phyloP scores from a whole-genome alignment of 2,329 filamentous ascomycete genomes.

The Stemphylium lycopersici region DNA sequence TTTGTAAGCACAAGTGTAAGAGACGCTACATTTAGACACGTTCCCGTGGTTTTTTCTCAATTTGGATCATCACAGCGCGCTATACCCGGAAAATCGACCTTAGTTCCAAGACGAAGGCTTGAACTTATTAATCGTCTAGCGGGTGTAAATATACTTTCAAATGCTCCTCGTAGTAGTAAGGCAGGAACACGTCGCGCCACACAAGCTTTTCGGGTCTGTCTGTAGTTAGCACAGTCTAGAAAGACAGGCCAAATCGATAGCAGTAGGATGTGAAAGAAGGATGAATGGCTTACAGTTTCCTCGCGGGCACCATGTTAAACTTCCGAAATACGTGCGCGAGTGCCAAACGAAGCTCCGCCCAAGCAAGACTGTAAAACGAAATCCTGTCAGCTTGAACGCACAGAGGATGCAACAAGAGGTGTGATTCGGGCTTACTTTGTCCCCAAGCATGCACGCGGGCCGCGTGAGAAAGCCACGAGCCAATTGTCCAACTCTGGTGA shows the following conservation, averaged over 20 bases:
- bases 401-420: background rate
- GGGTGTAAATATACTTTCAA: constrained; percentile 24
- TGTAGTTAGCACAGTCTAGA: constrained; percentile 2
- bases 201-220: constrained; percentile 24
- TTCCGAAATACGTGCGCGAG: constrained; percentile 39
- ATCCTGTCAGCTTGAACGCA: background rate
- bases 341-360: constrained; percentile 42
- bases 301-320: constrained; percentile 37
- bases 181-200: constrained; percentile 33
- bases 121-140: background rate
- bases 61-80: too few species aligned
- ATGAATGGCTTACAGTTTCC: constrained; percentile 24
- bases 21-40: too few species aligned
- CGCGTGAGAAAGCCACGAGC: constrained; percentile 45
- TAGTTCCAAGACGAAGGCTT: too few species aligned
- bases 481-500: constrained; percentile 34
- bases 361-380: constrained; percentile 35
- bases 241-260: background rate
- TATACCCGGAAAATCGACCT: too few species aligned
- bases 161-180: constrained; percentile 28
- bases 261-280: background rate
- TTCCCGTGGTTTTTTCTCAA: too few species aligned
- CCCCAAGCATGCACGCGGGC: constrained; percentile 43
- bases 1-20: too few species aligned
- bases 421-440: constrained; percentile 31